Evolutionary conservation across 192 early-diverging fungal species (phyloP).

Genomic region (Podochytrium sp.): DNA sequence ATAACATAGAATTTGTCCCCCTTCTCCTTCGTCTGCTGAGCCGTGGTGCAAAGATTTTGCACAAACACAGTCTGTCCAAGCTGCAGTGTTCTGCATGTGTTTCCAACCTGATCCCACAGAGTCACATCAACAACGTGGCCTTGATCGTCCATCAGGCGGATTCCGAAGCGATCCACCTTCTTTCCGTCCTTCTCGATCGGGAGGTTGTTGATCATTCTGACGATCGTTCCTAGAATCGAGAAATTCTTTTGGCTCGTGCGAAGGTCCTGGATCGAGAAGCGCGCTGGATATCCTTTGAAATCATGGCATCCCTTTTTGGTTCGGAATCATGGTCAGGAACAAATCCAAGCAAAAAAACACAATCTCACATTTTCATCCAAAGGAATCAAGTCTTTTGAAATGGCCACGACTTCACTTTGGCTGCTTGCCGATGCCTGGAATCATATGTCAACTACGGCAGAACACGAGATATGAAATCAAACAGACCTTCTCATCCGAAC

Average conservation of each 20-base stretch:
- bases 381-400: background rate
- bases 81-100: background rate
- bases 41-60: constrained; percentile 8
- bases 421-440: background rate
- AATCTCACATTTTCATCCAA: constrained; percentile 1
- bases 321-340: background rate
- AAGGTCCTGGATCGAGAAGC: constrained; percentile 1
- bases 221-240: constrained; percentile 6
- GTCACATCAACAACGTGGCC: background rate
- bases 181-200: constrained; percentile 13
- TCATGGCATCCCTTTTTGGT: constrained; percentile 1
- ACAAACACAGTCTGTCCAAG: constrained; percentile 20
- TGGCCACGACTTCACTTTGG: background rate
- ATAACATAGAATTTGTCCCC: constrained; percentile 11
- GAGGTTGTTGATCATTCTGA: background rate
- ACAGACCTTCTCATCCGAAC: background rate
- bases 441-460: background rate
- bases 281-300: background rate
- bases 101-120: constrained; percentile 16
- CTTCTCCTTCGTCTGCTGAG: background rate
- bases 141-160: background rate
- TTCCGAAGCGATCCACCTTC: constrained; percentile 9
- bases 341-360: background rate
- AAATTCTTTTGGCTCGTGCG: constrained; percentile 3
- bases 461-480: background rate